Percentiles rank a stretch among this genome's conserved stretches.
phyloP scores from a whole-genome alignment of 2,329 filamentous ascomycete species.

The Cladosporium sp. region DNA sequence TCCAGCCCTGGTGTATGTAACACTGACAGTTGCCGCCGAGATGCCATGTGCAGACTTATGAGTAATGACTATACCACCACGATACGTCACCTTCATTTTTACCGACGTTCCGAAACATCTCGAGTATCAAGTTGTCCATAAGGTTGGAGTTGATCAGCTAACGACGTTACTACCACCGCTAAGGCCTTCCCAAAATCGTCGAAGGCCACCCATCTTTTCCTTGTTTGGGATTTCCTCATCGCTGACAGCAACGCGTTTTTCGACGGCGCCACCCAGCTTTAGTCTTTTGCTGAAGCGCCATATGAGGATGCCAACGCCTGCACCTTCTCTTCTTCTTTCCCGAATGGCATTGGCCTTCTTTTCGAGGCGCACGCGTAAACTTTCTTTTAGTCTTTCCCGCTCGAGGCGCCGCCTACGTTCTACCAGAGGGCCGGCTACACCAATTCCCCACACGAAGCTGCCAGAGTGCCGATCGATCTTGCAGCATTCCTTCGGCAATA shows the following conservation, averaged over 20 bases:
- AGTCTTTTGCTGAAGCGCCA: constrained; percentile 37
- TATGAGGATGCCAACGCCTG: constrained; percentile 40
- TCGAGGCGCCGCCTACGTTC: constrained; percentile 61
- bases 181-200: constrained; percentile 63
- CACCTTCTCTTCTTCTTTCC: constrained; percentile 31
- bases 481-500: constrained; percentile 62
- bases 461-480: constrained; percentile 29
- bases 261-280: constrained; percentile 36
- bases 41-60: too few species aligned
- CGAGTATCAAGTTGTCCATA: neutral
- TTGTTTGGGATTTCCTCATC: constrained; percentile 31
- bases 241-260: neutral
- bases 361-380: constrained; percentile 60
- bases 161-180: neutral
- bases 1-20: too few species aligned
- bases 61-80: too few species aligned
- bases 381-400: constrained; percentile 64
- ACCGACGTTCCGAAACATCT: neutral
- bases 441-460: constrained; percentile 31
- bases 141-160: neutral
- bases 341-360: constrained; percentile 34
- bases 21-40: too few species aligned
- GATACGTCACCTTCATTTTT: neutral
- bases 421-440: constrained; percentile 58
- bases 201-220: constrained; percentile 44